Evolutionary conservation across 2,329 filamentous ascomycete species (phyloP).

Genomic region (Xylaria polymorpha): DNA sequence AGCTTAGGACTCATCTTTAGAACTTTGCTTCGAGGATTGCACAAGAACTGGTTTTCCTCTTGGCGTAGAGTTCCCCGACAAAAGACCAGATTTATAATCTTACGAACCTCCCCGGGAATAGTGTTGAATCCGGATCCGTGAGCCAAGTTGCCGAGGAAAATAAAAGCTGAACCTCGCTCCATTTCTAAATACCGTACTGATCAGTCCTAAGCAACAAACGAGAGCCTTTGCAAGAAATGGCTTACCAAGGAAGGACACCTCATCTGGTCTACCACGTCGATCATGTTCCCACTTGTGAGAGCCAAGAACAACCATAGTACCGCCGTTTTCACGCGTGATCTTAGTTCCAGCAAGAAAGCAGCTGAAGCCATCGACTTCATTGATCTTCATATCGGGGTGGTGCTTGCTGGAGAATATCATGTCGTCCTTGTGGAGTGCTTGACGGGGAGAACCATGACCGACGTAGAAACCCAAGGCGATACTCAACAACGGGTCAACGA

Average conservation of each 20-base stretch:
- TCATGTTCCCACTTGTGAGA: conserved; percentile 28
- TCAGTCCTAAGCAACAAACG: background rate
- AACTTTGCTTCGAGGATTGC: conserved; percentile 20
- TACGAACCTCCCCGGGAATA: conserved; percentile 15
- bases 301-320: conserved; percentile 22
- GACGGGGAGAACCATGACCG: conserved; percentile 13
- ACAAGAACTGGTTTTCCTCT: conserved; percentile 24
- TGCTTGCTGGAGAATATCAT: conserved; percentile 17
- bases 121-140: conserved; percentile 25
- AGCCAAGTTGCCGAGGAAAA: conserved; percentile 12
- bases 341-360: conserved; percentile 15
- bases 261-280: conserved; percentile 19
- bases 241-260: conserved; percentile 25
- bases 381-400: conserved; percentile 1
- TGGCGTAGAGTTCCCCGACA: conserved; percentile 15
- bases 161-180: conserved; percentile 21
- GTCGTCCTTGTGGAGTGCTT: conserved; percentile 23
- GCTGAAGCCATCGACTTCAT: conserved; percentile 17
- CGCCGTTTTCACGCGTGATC: conserved; percentile 19
- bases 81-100: conserved; percentile 22
- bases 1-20: conserved; percentile 28
- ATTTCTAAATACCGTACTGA: conserved; percentile 12
- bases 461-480: conserved; percentile 16
- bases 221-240: background rate
- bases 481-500: conserved; percentile 20